Evolutionary conservation across 1,139 yeast genomes (phyloP).

Genomic region (Scheffersomyces segobiensis): DNA sequence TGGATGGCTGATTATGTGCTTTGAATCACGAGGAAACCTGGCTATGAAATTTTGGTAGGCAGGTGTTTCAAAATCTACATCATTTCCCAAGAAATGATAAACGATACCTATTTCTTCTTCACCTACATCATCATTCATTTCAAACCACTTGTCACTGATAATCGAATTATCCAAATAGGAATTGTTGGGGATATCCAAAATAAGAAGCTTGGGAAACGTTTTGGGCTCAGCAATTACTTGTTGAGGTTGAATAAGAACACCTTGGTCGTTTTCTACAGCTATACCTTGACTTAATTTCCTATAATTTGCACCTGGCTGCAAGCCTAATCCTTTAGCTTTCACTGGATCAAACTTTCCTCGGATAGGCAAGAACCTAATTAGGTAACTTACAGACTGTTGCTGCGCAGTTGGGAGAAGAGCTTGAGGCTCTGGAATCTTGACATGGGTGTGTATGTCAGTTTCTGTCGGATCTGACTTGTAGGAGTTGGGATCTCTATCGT

Average conservation of each 20-base stretch:
- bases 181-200: constrained; percentile 71
- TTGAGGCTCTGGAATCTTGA: constrained; percentile 29
- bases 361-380: constrained; percentile 62
- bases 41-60: constrained; percentile 48
- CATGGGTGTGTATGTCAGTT: constrained; percentile 45
- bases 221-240: constrained; percentile 72
- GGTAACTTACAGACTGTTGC: constrained; percentile 52
- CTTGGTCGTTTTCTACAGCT: constrained; percentile 58
- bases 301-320: constrained; percentile 64
- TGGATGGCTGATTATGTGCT: constrained; percentile 73
- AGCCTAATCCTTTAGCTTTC: constrained; percentile 67
- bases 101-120: constrained; percentile 51
- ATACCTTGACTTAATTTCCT: constrained; percentile 62
- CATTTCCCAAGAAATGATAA: constrained; percentile 75
- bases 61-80: constrained; percentile 50
- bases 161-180: constrained; percentile 51
- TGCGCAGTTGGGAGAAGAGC: constrained; percentile 13
- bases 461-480: constrained; percentile 43
- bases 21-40: constrained; percentile 50
- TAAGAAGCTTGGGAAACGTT: constrained; percentile 57
- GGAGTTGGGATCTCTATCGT: constrained; percentile 38
- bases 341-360: constrained; percentile 76
- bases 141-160: constrained; percentile 28
- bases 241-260: constrained; percentile 59
- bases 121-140: constrained; percentile 25